Base-by-base conservation (phyloP, 2,329 filamentous ascomycete genomes). In the Uncinocarpus reesii region DNA sequence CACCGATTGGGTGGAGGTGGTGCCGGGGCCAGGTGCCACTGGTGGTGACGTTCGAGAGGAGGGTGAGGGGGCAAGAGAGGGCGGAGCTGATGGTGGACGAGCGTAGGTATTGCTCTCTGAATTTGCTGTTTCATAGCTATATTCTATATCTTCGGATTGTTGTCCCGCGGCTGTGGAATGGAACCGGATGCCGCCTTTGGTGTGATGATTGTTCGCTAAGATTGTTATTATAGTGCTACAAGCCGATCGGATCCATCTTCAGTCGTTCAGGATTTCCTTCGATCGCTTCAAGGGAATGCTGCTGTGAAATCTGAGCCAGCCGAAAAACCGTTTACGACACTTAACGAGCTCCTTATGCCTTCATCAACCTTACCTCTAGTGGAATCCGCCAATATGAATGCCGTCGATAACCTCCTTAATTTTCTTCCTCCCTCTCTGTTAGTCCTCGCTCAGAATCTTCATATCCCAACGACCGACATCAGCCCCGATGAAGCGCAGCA, bases 61-160 rank as follows among this genome's bases (percentile, higher is more conserved):
- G 67, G 92, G 92, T 50, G 81, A 87, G 66, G 81, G 80, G 57
- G 80, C 90, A 55, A 78, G 93, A 71, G 88, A 95, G 69, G 92
- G 90, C 52, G 92, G 93, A 64, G 87, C 87, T 58, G 92, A 96
- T 70, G 92, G 93, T 62, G 93, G 86, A 71, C 81, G 92, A 95
- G 92, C 90, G 92, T 98, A 96, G 90, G 93, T 98, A 69, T 64
- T 68, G 65, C 66, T 69, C 65, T 70, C 66, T 44, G 38, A 18
- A 47, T 28, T 48, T 50, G 23, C 35, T 26, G 21, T 50, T 31
- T 50, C n/a, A 18, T 16, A 28, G 8, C 20, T 36, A 13, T 5
- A 26, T 48, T 38, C 13, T 23, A 7, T 24, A 26, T 15, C 18
- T 28, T 28, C 7, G 37, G 38, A 29, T 18, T 21, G 15, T 29